A percentile compares a stretch with the other conserved stretches of the same genome.
Conservation (phyloP, 2,329 filamentous ascomycete genomes). For the Teratosphaeria nubilosa region DNA sequence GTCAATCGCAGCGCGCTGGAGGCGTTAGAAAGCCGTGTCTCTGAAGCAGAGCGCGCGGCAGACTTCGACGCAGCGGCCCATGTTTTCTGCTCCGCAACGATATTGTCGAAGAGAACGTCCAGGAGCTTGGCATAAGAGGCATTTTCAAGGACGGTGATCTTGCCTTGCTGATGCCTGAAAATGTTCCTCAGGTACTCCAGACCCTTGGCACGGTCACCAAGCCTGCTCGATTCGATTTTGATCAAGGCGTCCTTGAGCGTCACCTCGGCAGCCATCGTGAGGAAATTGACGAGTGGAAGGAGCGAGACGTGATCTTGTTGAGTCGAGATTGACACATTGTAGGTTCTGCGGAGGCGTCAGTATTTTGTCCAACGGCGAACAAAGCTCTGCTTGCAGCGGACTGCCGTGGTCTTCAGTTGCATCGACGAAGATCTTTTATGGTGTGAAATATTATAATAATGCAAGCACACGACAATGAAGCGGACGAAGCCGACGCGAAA, state of each 20-base stretch:
- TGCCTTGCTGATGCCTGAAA: slow-evolving; percentile 37
- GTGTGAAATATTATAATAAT: not conserved
- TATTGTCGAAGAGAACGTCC: slow-evolving; percentile 66
- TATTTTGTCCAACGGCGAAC: not conserved
- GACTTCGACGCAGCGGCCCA: slow-evolving; percentile 47
- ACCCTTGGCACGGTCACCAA: slow-evolving; percentile 40
- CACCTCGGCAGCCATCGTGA: slow-evolving; percentile 1
- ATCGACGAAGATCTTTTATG: not conserved
- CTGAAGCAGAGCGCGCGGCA: slow-evolving; percentile 27
- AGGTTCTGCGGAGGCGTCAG: not conserved
- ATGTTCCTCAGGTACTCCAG: slow-evolving; percentile 48
- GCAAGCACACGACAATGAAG: not conserved
- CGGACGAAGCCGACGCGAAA: not conserved
- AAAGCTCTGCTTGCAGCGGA: not conserved
- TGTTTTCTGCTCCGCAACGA: slow-evolving; percentile 55
- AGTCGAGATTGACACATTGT: not conserved
- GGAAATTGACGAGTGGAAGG: not conserved
- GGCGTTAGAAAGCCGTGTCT: slow-evolving; percentile 54
- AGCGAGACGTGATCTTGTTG: not conserved
- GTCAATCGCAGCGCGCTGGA: slow-evolving; percentile 62
- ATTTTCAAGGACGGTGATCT: slow-evolving; percentile 49
- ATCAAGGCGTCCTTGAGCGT: slow-evolving; percentile 11
- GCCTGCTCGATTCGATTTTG: slow-evolving; percentile 32
- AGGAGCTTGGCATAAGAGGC: slow-evolving; percentile 73
- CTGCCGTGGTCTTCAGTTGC: not conserved